Evolutionary conservation across 208 protist species (phyloP).

Genomic region (Acanthamoeba rhysodes): DNA sequence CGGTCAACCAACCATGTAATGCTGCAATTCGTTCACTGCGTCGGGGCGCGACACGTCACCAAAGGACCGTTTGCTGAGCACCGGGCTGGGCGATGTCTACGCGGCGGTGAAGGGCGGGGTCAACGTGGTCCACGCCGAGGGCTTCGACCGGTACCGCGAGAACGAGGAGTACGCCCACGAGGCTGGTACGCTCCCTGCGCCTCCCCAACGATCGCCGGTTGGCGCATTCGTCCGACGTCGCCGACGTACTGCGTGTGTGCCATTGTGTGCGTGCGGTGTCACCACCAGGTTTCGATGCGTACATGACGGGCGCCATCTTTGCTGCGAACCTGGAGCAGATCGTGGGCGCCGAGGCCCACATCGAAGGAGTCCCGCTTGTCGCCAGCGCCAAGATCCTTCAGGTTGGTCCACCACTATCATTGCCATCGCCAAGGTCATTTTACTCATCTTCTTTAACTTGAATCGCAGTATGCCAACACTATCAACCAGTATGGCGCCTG

Average conservation of each 20-base stretch:
- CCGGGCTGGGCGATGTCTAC: conserved; percentile 17
- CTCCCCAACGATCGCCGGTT: too few species aligned
- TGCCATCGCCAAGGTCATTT: too few species aligned
- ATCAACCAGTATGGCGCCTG: conserved; percentile 46
- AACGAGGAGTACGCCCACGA: conserved; percentile 49
- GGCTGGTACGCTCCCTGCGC: not conserved
- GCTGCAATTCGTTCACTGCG: too few species aligned
- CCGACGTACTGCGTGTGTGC: too few species aligned
- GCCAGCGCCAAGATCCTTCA: not conserved
- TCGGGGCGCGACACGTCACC: too few species aligned
- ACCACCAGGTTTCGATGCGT: conserved; percentile 15
- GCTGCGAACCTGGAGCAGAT: not conserved
- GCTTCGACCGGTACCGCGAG: conserved; percentile 54
- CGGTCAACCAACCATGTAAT: too few species aligned
- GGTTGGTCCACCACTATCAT: too few species aligned
- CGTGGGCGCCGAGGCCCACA: not conserved
- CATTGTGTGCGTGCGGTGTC: too few species aligned
- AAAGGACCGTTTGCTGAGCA: conserved; percentile 18
- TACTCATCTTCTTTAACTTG: too few species aligned
- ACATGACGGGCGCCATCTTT: conserved; percentile 59
- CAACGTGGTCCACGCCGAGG: conserved; percentile 16
- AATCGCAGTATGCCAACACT: conserved; percentile 24
- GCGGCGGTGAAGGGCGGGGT: not conserved
- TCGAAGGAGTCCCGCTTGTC: not conserved
- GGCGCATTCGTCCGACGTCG: too few species aligned